Base-by-base conservation (phyloP, 1,284 basidiomycete genomes). In the Malassezia cuniculi region DNA sequence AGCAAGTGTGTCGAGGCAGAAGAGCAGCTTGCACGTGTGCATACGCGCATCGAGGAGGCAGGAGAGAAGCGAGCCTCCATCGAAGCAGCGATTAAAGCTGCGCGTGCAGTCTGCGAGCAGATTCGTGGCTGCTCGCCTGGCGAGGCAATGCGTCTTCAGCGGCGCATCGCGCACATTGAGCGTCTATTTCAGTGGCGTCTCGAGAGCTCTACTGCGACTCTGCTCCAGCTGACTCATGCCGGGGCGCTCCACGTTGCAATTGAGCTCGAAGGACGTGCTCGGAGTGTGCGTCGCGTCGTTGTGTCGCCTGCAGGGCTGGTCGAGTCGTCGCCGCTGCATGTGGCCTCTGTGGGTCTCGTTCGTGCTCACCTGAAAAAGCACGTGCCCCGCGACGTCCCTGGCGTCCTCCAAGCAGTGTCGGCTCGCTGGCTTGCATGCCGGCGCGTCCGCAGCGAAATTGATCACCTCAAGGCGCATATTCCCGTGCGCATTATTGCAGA, bases 101-200 rank as follows among this genome's bases (percentile, higher is more conserved):
- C 59, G 25, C 55, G 54, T 21, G 52, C 56, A 8, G 53, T 55
- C n/a, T 55, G 50, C 37, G 55, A 61, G 21, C 55, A 58, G 48
- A 62, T 62, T 30, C 55, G 55, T 14, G 61, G 57, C 29, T 65
- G 55, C 39, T 60, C 61, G 17, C 46, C 54, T 14, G 55, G 55
- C 25, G 60, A 65, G 36, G 58, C 55, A 2, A 51, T 47, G 16
- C 44, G 61, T 8, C 48, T 63, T 16, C 34, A 53, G 30, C 47
- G 52, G 14, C 54, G 55, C 27, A 47, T 63, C 9, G 41, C 42
- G 29, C 52, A 59, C 19, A 36, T 62, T 5, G 57, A 60, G 40
- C 51, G 45, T 30, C 48, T 65, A 18, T 46, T 58, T 26, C 49
- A 57, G 12, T 60, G 59, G 33, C 45, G 49, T 21, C 35, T 58